Conservation (phyloP, 768 basidiomycete genomes). For the Aureoboletus auriporus region DNA sequence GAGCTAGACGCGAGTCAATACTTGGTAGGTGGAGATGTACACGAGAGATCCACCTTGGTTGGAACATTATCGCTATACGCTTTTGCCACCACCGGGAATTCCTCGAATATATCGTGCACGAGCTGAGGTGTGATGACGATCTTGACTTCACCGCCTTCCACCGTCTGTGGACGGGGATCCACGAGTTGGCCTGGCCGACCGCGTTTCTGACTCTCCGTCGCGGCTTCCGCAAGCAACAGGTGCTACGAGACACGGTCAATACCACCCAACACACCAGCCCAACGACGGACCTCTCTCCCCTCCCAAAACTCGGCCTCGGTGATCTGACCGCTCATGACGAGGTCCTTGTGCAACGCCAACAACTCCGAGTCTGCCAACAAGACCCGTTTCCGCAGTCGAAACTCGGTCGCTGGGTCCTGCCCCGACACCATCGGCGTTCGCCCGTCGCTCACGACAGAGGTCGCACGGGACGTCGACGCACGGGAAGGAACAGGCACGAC, state of each 20-base stretch:
- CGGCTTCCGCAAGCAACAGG: slow-evolving; percentile 70
- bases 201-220: slow-evolving; percentile 66
- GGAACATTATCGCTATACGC: slow-evolving; percentile 95
- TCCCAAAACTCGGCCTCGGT: slow-evolving; percentile 98
- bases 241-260: slow-evolving; percentile 43
- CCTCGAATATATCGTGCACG: slow-evolving; percentile 95
- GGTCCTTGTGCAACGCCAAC: slow-evolving; percentile 76
- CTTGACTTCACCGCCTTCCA: slow-evolving; percentile 82
- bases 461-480: slow-evolving; percentile 54
- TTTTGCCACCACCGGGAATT: slow-evolving; percentile 91
- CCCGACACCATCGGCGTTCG: slow-evolving; percentile 52
- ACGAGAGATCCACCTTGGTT: slow-evolving; percentile 47
- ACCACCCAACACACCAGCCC: too few species aligned
- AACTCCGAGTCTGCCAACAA: slow-evolving; percentile 76
- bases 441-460: slow-evolving; percentile 56
- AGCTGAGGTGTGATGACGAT: slow-evolving; percentile 89
- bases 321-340: slow-evolving; percentile 82
- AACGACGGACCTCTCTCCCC: slow-evolving; percentile 70
- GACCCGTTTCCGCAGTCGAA: slow-evolving; percentile 73
- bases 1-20: slow-evolving; percentile 47
- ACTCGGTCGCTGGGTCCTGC: slow-evolving; percentile 61
- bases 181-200: slow-evolving; percentile 86
- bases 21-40: not conserved
- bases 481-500: slow-evolving; percentile 31
- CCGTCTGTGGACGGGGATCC: slow-evolving; percentile 82